Evolutionary conservation across 768 basidiomycete species (phyloP).

Genomic region (Podaxis rugospora): DNA sequence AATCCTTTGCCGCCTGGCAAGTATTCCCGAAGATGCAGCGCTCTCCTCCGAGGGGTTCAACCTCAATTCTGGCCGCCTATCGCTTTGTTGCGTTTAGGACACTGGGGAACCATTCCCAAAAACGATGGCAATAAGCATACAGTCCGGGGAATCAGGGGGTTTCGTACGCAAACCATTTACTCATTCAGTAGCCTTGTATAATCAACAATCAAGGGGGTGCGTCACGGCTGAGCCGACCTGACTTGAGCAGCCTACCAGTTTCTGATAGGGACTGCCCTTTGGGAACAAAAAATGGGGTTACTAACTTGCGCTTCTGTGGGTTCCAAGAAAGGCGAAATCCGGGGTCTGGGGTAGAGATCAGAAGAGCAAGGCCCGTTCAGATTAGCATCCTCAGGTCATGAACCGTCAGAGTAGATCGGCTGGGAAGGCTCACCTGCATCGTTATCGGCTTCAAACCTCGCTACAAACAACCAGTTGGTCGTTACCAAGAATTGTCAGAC

Average conservation of each 20-base stretch:
- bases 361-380: background rate
- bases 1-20: background rate
- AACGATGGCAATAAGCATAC: too few relatives aligned
- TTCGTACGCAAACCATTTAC: too few relatives aligned
- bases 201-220: too few relatives aligned
- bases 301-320: background rate
- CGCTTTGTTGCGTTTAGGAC: background rate
- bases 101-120: too few relatives aligned
- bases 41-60: background rate
- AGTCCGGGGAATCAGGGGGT: too few relatives aligned
- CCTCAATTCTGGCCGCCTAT: background rate
- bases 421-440: background rate
- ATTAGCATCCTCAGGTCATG: background rate
- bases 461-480: background rate
- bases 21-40: background rate
- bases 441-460: background rate
- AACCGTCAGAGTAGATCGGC: background rate
- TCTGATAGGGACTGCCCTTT: background rate
- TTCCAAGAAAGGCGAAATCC: slow-evolving; percentile 2
- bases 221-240: too few relatives aligned
- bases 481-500: background rate
- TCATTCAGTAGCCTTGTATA: too few relatives aligned
- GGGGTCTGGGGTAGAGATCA: slow-evolving; percentile 9
- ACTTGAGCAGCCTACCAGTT: background rate
- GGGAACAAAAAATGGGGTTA: background rate